Conservation (phyloP, 371 early-diverging fungal genomes). For the Lichtheimia hyalospora region DNA sequence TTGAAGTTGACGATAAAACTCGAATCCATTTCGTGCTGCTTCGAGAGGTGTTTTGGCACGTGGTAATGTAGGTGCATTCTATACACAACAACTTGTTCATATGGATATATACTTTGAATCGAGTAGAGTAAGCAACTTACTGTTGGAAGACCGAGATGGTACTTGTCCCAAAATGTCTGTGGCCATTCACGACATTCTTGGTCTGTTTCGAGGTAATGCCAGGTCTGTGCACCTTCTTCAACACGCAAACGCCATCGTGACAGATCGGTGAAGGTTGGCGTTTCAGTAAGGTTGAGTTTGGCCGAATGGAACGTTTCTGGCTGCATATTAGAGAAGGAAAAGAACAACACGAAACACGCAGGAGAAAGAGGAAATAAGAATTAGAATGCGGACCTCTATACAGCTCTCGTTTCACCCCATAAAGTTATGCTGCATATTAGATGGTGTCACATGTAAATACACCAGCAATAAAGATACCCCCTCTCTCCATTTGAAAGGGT, state of each 20-base stretch:
- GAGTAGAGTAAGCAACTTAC: conserved; percentile 29
- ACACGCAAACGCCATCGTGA: conserved; percentile 77
- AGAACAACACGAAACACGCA: background rate
- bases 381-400: background rate
- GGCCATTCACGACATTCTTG: conserved; percentile 68
- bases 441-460: no score
- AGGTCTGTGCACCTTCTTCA: conserved; percentile 87
- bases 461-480: no score
- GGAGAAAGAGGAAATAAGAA: background rate
- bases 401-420: background rate
- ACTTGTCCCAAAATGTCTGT: conserved; percentile 80
- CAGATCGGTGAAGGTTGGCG: conserved; percentile 65
- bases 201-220: conserved; percentile 83
- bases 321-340: conserved; percentile 2
- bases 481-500: no score
- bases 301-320: conserved; percentile 33
- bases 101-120: no score
- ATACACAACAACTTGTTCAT: background rate
- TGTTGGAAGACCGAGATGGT: conserved; percentile 85
- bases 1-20: conserved; percentile 85
- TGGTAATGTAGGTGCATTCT: conserved; percentile 54
- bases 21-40: conserved; percentile 85
- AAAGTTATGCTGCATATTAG: no score
- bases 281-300: conserved; percentile 27
- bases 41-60: conserved; percentile 69